These are phyloP conservation scores for Seiridium cupressi DNA, from an alignment of 2,329 filamentous ascomycete genomes.

Conservation along the genomic window DNA sequence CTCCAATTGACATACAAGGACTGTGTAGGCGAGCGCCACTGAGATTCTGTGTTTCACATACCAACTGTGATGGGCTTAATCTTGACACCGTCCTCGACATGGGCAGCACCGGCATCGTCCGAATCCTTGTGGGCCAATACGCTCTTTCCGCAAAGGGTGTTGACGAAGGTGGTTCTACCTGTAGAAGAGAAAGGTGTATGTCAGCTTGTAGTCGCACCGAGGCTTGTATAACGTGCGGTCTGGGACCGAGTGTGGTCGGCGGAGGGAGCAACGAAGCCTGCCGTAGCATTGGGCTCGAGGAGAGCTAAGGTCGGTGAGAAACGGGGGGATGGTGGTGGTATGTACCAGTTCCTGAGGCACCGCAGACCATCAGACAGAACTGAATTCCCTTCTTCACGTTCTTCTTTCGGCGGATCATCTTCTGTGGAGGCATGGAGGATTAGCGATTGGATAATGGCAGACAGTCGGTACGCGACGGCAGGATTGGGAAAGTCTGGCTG, in stretches of 20 bases:
- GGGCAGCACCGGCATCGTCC: constrained; percentile 84
- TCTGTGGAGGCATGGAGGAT: constrained; percentile 47
- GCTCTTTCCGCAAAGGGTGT: constrained; percentile 95
- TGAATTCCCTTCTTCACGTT: constrained; percentile 99
- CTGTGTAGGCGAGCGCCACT: neutral
- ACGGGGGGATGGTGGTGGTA: constrained; percentile 15
- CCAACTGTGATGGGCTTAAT: constrained; percentile 98
- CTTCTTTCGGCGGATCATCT: constrained; percentile 99
- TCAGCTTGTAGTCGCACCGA: no score
- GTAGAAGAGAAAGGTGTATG: constrained; percentile 7
- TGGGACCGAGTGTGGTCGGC: no score
- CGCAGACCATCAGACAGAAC: constrained; percentile 99
- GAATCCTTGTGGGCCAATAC: constrained; percentile 90
- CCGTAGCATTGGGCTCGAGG: neutral
- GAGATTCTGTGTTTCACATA: constrained; percentile 43
- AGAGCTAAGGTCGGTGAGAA: constrained; percentile 4
- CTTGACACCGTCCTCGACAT: constrained; percentile 94
- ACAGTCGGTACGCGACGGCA: neutral
- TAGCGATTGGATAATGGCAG: neutral
- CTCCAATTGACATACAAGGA: no score
- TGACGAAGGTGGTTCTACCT: constrained; percentile 99
- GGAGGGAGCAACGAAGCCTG: no score
- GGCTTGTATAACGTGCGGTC: constrained; percentile 2
- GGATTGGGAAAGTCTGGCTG: neutral
- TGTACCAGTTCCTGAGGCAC: constrained; percentile 95